Percentiles rank a stretch among this genome's conserved stretches.
These are phyloP conservation scores for Euphorbia schlechtendalii DNA, from an alignment of 441 rosid species.

Conservation along the genomic window DNA sequence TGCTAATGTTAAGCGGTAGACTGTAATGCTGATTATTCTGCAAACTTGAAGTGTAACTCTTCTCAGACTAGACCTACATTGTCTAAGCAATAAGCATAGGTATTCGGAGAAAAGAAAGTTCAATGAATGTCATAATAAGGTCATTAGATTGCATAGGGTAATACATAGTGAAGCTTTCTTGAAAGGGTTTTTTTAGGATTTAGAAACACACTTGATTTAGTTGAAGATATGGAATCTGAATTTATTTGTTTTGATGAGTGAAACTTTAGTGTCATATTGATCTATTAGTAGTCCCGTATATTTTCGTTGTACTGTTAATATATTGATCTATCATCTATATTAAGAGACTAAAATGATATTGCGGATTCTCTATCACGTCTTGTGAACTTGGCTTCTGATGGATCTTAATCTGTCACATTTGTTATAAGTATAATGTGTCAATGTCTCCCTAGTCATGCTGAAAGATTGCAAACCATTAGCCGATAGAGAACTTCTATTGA, in stretches of 20 bases:
- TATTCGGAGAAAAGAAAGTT: neutral
- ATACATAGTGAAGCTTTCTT: neutral
- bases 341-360: neutral
- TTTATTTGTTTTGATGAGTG: neutral
- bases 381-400: too few species aligned
- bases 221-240: neutral
- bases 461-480: neutral
- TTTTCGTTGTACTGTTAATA: neutral
- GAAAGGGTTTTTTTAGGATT: too few species aligned
- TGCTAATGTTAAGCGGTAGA: neutral
- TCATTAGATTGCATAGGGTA: neutral
- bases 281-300: neutral
- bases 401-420: too few species aligned
- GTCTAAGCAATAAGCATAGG: neutral
- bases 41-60: neutral
- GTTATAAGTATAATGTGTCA: neutral
- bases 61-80: neutral
- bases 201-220: neutral
- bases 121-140: neutral
- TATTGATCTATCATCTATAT: neutral
- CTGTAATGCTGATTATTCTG: neutral
- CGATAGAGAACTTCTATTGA: neutral
- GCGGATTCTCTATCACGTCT: neutral
- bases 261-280: conserved; percentile 1
- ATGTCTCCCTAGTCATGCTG: neutral